These are phyloP conservation scores for Magnusiomyces fungicola DNA, from an alignment of 1,139 yeast genomes.

Conservation along the genomic window DNA sequence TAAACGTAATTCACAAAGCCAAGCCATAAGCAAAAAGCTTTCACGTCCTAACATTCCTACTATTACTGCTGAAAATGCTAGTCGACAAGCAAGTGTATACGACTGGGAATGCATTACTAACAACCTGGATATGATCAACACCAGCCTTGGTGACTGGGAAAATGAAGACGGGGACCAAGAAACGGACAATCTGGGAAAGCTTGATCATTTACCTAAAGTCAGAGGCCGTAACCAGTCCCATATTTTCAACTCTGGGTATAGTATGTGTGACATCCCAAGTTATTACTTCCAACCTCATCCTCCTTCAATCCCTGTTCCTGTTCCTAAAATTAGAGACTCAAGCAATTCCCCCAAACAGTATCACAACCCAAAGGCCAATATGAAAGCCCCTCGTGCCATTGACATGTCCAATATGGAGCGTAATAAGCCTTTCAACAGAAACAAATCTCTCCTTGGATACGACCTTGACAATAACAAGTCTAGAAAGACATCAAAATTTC, in stretches of 20 bases:
- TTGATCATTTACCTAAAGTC: not conserved
- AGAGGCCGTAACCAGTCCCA: not conserved
- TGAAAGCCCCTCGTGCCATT: constrained; percentile 3
- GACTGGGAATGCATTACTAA: constrained; percentile 7
- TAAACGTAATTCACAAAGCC: not conserved
- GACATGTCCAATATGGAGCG: constrained; percentile 5
- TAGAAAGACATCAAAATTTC: no score
- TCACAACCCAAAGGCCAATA: not conserved
- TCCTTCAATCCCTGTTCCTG: not conserved
- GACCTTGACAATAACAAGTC: no score
- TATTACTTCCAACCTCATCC: constrained; percentile 1
- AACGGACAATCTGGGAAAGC: not conserved
- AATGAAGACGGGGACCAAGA: not conserved
- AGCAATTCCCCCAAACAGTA: not conserved
- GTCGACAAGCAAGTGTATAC: not conserved
- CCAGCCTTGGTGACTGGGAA: constrained; percentile 5
- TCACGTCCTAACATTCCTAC: no score
- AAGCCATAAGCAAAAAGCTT: not conserved
- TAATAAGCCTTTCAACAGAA: not conserved
- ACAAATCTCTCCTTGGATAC: not conserved
- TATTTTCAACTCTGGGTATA: not conserved
- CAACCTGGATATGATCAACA: constrained; percentile 1
- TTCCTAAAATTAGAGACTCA: not conserved
- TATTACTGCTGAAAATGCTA: no score
- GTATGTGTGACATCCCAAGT: constrained; percentile 3